Evolutionary conservation across 768 basidiomycete genomes (phyloP).

Genomic region (Dentipellis sp.): DNA sequence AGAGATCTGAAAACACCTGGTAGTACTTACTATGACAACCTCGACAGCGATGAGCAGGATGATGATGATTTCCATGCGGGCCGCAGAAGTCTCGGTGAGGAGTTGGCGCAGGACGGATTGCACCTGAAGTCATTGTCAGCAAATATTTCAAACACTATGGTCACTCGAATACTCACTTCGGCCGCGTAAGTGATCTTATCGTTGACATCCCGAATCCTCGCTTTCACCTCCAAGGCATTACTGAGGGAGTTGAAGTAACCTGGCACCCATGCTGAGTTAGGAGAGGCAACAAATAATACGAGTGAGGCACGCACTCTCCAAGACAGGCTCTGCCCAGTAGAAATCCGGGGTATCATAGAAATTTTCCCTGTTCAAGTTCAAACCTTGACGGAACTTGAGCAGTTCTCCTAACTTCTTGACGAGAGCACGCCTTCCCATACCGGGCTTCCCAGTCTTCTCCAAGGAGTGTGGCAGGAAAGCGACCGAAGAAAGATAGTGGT

Average conservation of each 20-base stretch:
- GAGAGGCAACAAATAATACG: background rate
- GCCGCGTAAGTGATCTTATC: constrained; percentile 90
- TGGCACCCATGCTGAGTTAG: constrained; percentile 20
- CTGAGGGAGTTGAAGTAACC: constrained; percentile 81
- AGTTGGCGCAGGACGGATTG: constrained; percentile 87
- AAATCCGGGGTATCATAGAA: constrained; percentile 87
- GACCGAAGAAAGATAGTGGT: constrained; percentile 77
- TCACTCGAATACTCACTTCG: constrained; percentile 35
- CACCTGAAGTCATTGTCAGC: constrained; percentile 30
- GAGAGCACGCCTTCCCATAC: constrained; percentile 68
- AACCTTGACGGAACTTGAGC: constrained; percentile 84
- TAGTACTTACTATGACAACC: constrained; percentile 70
- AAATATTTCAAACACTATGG: background rate
- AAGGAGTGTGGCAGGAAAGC: constrained; percentile 70
- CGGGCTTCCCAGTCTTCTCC: constrained; percentile 74
- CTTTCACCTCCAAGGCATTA: constrained; percentile 77
- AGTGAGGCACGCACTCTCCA: constrained; percentile 53
- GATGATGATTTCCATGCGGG: constrained; percentile 93
- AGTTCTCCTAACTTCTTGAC: constrained; percentile 90
- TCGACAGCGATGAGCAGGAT: constrained; percentile 92
- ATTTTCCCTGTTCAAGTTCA: constrained; percentile 86
- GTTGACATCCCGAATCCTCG: constrained; percentile 73
- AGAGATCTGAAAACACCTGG: background rate
- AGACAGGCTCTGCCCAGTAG: constrained; percentile 89
- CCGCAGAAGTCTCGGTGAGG: constrained; percentile 83